Evolutionary conservation across 768 basidiomycete genomes (phyloP).

Genomic region (Pleurotus salmoneostramineus): DNA sequence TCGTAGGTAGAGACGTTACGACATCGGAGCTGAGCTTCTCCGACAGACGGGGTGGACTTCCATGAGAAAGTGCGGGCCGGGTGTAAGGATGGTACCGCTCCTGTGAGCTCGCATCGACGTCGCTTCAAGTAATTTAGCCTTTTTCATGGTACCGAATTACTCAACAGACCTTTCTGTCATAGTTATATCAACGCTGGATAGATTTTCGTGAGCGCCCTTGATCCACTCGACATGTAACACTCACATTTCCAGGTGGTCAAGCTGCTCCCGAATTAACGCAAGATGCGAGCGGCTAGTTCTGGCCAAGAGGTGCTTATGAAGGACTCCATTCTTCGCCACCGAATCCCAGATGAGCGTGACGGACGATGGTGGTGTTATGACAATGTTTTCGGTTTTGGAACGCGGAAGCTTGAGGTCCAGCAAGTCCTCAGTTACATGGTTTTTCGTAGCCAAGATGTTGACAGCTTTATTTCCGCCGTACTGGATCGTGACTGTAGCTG

Average conservation of each 20-base stretch:
- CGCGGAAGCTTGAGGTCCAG: slow-evolving; percentile 30
- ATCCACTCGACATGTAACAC: neutral
- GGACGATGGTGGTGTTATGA: no score
- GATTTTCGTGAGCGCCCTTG: neutral
- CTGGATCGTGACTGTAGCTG: slow-evolving; percentile 7
- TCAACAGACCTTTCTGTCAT: neutral
- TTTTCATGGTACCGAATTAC: no score
- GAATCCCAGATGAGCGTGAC: no score
- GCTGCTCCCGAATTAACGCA: neutral
- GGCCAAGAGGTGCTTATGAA: neutral
- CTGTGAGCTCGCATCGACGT: neutral
- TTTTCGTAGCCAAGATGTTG: neutral
- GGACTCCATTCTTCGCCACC: no score
- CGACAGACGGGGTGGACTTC: no score
- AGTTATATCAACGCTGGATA: slow-evolving; percentile 3
- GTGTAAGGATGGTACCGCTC: neutral
- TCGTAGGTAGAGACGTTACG: no score
- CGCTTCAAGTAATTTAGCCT: no score
- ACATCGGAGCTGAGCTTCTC: no score
- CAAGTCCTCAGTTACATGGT: slow-evolving; percentile 23
- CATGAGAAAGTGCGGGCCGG: neutral
- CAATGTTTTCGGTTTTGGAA: slow-evolving; percentile 30
- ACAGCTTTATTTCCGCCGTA: slow-evolving; percentile 13
- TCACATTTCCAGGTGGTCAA: neutral
- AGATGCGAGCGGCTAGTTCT: neutral